Conservation (phyloP, 2,329 filamentous ascomycete species). For the Neofusicoccum umdonicola region DNA sequence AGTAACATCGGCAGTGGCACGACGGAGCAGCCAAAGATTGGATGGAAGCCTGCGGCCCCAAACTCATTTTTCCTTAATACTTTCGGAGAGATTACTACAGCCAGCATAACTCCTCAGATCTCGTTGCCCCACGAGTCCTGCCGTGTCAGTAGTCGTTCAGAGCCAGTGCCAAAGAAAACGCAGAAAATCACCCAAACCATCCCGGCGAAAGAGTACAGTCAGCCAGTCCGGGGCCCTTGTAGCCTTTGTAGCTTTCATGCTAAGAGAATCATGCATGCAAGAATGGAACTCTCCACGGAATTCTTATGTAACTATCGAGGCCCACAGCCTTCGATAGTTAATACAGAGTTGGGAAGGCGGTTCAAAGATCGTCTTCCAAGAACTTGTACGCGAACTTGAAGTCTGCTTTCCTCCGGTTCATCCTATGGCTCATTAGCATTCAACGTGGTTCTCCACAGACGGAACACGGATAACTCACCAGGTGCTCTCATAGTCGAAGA, state of each 20-base stretch:
- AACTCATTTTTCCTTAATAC: conserved; percentile 3
- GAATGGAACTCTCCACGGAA: too few relatives aligned
- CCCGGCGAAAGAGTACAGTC: neutral
- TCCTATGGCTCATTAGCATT: conserved; percentile 59
- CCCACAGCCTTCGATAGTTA: neutral
- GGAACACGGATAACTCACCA: conserved; percentile 62
- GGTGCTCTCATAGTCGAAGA: conserved; percentile 99
- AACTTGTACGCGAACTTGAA: conserved; percentile 99
- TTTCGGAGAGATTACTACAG: conserved; percentile 11
- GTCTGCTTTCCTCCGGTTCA: conserved; percentile 96
- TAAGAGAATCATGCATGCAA: neutral
- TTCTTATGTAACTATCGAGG: neutral
- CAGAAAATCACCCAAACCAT: neutral
- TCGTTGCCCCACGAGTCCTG: neutral
- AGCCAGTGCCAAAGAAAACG: conserved; percentile 7
- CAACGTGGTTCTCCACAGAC: conserved; percentile 16
- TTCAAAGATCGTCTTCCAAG: conserved; percentile 83
- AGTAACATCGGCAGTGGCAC: conserved; percentile 8
- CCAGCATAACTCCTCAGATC: conserved; percentile 12
- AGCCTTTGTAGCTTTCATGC: neutral
- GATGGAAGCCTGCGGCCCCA: neutral
- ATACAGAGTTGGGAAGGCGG: neutral
- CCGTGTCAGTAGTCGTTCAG: neutral
- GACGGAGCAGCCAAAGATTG: conserved; percentile 13
- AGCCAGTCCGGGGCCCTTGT: neutral